Base-by-base conservation (phyloP, 2,329 filamentous ascomycete genomes). In the Fusarium pilosicola region DNA sequence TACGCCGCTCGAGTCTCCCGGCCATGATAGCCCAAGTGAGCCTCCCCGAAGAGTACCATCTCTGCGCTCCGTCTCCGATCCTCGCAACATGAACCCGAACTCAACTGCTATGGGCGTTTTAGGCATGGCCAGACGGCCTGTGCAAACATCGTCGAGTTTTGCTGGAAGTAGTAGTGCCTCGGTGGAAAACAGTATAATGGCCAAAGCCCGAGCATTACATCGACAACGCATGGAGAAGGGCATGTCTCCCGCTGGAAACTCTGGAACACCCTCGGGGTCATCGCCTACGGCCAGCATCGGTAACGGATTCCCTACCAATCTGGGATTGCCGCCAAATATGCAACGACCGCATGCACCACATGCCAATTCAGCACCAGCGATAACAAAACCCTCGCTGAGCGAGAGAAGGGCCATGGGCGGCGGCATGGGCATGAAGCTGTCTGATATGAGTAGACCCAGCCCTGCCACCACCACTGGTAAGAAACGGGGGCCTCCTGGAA, bases 21-120 rank as follows among this genome's bases (percentile, higher is more conserved):
- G 79, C 75, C 70, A 84, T 44, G 80, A 82, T 34, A 79, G 72
- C 59, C 75, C 77, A 24, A 65, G 70, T 70, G 84, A 85, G 63
- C 68, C 75, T 42, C 84, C 86, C 62, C 85, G 88, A 80, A 83
- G 90, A 80, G 78, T 91, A 65, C 87, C 90, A 26, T 89, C 89
- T 10, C 81, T 91, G 46, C 88, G 90, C 75, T 88, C 89, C 52
- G 82, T 88, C 26, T 90, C 91, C 61, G 89, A 91, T 56, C 84
- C 90, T 26, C 84, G 86, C 73, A 85, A 84, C 62, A 95, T 97
- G 90, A 94, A 90, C 63, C 85, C 92, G 12, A 95, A 91, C n/a
- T 97, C 95, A n/a, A 96, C 93, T 34, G 91, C 94, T 45, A 86
- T 95, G 8, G 94, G 94, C 45, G 89, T 93, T 65, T 85, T 97